Base-by-base conservation (phyloP, 768 basidiomycete species). In the Amanita muscaria region DNA sequence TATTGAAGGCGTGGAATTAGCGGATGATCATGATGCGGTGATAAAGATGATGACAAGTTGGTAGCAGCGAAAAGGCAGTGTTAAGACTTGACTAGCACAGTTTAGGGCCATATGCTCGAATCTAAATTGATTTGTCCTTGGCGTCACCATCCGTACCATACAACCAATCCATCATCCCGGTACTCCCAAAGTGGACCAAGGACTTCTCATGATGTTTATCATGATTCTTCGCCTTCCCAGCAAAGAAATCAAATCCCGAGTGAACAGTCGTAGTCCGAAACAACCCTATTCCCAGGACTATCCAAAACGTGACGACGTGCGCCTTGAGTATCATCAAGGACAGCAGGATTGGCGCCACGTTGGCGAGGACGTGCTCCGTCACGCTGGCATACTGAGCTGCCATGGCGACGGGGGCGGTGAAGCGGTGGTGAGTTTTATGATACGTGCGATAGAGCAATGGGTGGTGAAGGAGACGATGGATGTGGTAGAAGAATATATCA, bases 391-490 rank as follows among this genome's bases (percentile, higher is more conserved):
- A 63, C 37, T 63, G 60, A 14, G 61, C 59, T 14, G 57, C 50
- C 3, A 63, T 54, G 3, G 61, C 60, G 8, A 61, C 55, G 6
- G 61, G 61, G 6, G 61, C 59, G 0, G 60, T 61, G 55, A 63
- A 63, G 22, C 53, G 54, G 33, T 62, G 61, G 16, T 62, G 61
- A 6, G 42, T 46, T 42, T 63, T 63, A 50, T 63, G 61, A 29
- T 61, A 52, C n/a, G 23, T 31, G 14, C 54, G 49, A 45, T 63
- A 63, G 18, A 63, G 25, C 1, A 39, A 19, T 0, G 56, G 60
- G 46, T 50, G 52, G 40, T 63, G 61, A 19, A 63, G 48, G 18
- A 56, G 41, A 19, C 60, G 53, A 34, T 61, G 61, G 7, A 50
- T 48, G 51, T 63, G 61, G 44, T 63, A 63, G 40, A 61, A 61